Percentiles rank a stretch among this genome's conserved stretches.
phyloP scores from a whole-genome alignment of 2,329 filamentous ascomycete genomes.

The Penicillium palitans region DNA sequence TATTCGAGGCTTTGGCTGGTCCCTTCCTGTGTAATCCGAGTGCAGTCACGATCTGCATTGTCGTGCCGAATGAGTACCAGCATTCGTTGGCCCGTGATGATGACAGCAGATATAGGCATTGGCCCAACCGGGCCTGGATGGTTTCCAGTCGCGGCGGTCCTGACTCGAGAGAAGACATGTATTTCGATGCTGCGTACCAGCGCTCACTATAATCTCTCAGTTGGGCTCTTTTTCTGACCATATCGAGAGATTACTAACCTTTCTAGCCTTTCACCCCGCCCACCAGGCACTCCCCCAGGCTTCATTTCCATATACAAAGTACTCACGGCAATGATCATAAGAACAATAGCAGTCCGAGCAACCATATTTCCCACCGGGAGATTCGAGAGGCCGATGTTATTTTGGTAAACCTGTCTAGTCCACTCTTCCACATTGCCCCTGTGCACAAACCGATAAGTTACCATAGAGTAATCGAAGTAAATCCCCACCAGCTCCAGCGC shows the following conservation, averaged over 20 bases:
- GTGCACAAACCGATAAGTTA: constrained; percentile 61
- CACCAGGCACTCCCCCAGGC: constrained; percentile 27
- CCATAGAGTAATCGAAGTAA: constrained; percentile 62
- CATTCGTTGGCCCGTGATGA: constrained; percentile 62
- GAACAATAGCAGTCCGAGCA: constrained; percentile 50
- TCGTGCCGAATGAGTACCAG: constrained; percentile 61
- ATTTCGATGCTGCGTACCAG: constrained; percentile 42
- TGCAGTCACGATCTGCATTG: constrained; percentile 54
- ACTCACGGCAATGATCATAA: constrained; percentile 52
- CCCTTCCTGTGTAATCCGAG: constrained; percentile 43
- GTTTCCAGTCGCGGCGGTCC: constrained; percentile 57
- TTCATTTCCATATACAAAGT: constrained; percentile 49
- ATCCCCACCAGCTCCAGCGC: constrained; percentile 50
- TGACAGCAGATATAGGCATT: constrained; percentile 59
- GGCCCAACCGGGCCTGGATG: constrained; percentile 58
- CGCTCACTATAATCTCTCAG: constrained; percentile 29
- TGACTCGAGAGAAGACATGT: constrained; percentile 47
- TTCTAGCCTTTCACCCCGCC: constrained; percentile 33
- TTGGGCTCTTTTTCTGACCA: neutral
- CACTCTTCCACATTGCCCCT: constrained; percentile 54
- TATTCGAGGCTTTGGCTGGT: constrained; percentile 30
- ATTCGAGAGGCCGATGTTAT: constrained; percentile 38
- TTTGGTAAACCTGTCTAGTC: constrained; percentile 44
- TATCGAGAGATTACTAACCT: neutral
- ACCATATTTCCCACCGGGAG: constrained; percentile 45